phyloP scores from a whole-genome alignment of 2,329 filamentous ascomycete genomes.

The Cadophora sp. region DNA sequence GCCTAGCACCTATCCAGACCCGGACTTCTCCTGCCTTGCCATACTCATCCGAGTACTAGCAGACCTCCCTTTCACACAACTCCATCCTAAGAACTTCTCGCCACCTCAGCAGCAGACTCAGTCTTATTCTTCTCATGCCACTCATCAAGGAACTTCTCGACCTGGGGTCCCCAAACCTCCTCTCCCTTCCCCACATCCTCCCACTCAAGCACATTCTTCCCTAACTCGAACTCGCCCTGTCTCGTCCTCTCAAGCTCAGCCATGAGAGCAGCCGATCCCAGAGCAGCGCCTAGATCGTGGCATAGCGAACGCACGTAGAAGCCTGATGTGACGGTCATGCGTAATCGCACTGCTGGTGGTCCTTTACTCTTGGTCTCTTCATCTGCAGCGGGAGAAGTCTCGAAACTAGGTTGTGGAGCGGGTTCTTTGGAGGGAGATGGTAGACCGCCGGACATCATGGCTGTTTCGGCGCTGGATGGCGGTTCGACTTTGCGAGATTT shows the following conservation, averaged over 20 bases:
- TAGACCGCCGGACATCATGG: conserved; percentile 45
- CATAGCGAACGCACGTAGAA: conserved; percentile 97
- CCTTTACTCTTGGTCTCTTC: conserved; percentile 52
- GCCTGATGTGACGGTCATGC: conserved; percentile 92
- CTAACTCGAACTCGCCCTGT: conserved; percentile 81
- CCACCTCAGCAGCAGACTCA: neutral
- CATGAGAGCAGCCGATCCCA: conserved; percentile 87
- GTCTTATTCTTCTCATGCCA: conserved; percentile 38
- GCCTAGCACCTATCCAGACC: neutral
- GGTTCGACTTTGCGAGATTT: conserved; percentile 35
- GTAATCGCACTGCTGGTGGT: conserved; percentile 80
- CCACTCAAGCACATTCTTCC: conserved; percentile 79
- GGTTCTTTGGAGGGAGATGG: conserved; percentile 13
- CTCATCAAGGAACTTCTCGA: conserved; percentile 61
- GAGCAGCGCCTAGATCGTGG: conserved; percentile 85
- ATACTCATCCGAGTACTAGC: neutral
- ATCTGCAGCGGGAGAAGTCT: conserved; percentile 31
- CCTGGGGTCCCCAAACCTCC: conserved; percentile 80
- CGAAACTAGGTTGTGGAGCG: conserved; percentile 35
- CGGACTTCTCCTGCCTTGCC: neutral
- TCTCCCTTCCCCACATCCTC: conserved; percentile 78
- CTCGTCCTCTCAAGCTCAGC: conserved; percentile 79
- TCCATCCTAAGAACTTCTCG: neutral
- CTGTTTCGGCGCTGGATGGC: conserved; percentile 27
- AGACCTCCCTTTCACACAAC: neutral